Evolutionary conservation across 1,284 basidiomycete species (phyloP).

Genomic region (Phylloporus sp.): DNA sequence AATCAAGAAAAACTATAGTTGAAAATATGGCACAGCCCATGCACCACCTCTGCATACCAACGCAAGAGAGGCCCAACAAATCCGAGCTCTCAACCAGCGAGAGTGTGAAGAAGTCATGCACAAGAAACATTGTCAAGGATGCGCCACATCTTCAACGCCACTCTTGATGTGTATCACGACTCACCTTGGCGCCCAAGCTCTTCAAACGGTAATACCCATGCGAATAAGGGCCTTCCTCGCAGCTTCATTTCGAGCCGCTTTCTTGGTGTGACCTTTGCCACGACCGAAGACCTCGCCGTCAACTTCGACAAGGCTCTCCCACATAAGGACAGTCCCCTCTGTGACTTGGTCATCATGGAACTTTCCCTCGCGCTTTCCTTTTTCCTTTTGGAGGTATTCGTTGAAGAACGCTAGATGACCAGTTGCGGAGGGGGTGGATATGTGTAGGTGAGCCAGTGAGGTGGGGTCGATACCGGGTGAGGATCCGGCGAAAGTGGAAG

Average conservation of each 20-base stretch:
- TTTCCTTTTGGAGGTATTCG: conserved; percentile 61
- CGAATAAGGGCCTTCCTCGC: conserved; percentile 64
- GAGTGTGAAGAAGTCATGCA: conserved; percentile 65
- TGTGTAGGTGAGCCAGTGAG: too few species aligned
- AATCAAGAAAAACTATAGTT: too few species aligned
- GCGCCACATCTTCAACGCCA: not conserved
- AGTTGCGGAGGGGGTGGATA: not conserved
- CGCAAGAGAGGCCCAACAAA: conserved; percentile 46
- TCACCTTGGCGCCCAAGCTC: conserved; percentile 22
- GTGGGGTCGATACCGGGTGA: too few species aligned
- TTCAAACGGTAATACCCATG: conserved; percentile 53
- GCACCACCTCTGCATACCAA: conserved; percentile 63
- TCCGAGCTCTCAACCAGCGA: conserved; percentile 51
- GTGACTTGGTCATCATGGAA: conserved; percentile 58
- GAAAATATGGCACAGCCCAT: conserved; percentile 32
- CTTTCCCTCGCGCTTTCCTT: conserved; percentile 64
- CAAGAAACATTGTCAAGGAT: conserved; percentile 28
- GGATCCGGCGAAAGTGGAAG: too few species aligned
- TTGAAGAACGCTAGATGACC: conserved; percentile 6
- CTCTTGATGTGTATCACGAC: too few species aligned
- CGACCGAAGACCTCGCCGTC: conserved; percentile 63
- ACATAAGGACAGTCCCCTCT: conserved; percentile 65
- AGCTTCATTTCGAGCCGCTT: conserved; percentile 75
- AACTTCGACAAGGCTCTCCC: conserved; percentile 70
- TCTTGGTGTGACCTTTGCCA: conserved; percentile 77